Evolutionary conservation across 805 yeast species (phyloP).

Genomic region (Lipomyces anomalus): DNA sequence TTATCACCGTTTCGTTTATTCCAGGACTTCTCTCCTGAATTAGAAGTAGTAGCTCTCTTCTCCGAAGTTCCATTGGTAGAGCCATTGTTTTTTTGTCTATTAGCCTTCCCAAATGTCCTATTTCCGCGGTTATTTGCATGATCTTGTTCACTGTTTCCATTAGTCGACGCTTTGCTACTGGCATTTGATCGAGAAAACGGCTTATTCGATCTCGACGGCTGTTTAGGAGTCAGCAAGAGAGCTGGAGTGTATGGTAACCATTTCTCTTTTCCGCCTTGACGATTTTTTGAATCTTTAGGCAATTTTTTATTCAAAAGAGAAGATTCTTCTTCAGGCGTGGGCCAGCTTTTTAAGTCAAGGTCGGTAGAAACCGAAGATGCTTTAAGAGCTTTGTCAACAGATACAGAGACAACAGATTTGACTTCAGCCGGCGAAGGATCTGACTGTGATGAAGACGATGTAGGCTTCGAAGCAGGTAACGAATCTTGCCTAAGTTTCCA

Average conservation of each 20-base stretch:
- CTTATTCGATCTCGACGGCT: constrained; percentile 27
- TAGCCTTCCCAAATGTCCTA: constrained; percentile 12
- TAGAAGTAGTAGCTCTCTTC: constrained; percentile 5
- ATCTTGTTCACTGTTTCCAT: constrained; percentile 9
- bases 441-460: no score
- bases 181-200: constrained; percentile 20
- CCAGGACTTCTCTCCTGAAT: constrained; percentile 2
- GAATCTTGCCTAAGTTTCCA: constrained; percentile 42
- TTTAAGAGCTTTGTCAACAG: constrained; percentile 29
- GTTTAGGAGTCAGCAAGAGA: constrained; percentile 37
- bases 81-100: constrained; percentile 22
- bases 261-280: constrained; percentile 50
- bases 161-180: constrained; percentile 8
- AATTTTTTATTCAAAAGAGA: constrained; percentile 11
- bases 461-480: constrained; percentile 9
- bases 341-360: constrained; percentile 32
- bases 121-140: constrained; percentile 4
- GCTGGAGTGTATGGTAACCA: constrained; percentile 68
- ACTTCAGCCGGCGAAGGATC: constrained; percentile 24
- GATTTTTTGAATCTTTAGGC: constrained; percentile 6
- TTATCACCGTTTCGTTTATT: neutral
- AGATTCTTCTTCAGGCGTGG: constrained; percentile 29
- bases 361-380: constrained; percentile 22
- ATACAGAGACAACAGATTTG: constrained; percentile 7
- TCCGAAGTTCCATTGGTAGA: constrained; percentile 13